Evolutionary conservation across 2,329 filamentous ascomycete genomes (phyloP).

Genomic region (Chaetoscypha palmicola): DNA sequence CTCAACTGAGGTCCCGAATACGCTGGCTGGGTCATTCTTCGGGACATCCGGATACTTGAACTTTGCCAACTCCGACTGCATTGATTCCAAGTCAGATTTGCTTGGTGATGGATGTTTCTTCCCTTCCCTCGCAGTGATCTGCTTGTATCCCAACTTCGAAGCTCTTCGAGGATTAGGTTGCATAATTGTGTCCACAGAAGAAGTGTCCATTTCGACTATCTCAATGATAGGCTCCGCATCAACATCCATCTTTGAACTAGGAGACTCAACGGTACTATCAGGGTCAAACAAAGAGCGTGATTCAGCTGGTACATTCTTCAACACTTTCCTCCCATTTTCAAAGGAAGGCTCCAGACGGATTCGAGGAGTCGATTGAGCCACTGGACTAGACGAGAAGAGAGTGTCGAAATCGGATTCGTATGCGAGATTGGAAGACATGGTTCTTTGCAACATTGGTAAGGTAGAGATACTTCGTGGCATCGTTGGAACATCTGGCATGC

Average conservation of each 20-base stretch:
- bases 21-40: not conserved
- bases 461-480: slow-evolving; percentile 4
- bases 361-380: slow-evolving; percentile 26
- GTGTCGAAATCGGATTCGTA: slow-evolving; percentile 16
- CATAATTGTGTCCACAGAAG: not conserved
- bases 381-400: slow-evolving; percentile 24
- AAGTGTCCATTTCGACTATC: slow-evolving; percentile 2
- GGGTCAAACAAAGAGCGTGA: slow-evolving; percentile 19
- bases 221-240: not conserved
- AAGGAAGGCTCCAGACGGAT: slow-evolving; percentile 20
- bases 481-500: slow-evolving; percentile 10
- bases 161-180: not conserved
- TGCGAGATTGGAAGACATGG: not conserved
- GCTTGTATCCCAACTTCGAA: not conserved
- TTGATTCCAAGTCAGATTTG: slow-evolving; percentile 21
- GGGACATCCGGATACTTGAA: not conserved
- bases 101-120: slow-evolving; percentile 27
- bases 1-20: too few relatives aligned
- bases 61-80: slow-evolving; percentile 5
- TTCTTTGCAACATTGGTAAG: slow-evolving; percentile 1
- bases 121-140: slow-evolving; percentile 7
- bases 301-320: slow-evolving; percentile 16
- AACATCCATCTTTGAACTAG: slow-evolving; percentile 7
- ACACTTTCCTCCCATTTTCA: slow-evolving; percentile 14
- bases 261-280: slow-evolving; percentile 1